phyloP scores from a whole-genome alignment of 2,329 filamentous ascomycete species.

The Thermoascus crustaceus region DNA sequence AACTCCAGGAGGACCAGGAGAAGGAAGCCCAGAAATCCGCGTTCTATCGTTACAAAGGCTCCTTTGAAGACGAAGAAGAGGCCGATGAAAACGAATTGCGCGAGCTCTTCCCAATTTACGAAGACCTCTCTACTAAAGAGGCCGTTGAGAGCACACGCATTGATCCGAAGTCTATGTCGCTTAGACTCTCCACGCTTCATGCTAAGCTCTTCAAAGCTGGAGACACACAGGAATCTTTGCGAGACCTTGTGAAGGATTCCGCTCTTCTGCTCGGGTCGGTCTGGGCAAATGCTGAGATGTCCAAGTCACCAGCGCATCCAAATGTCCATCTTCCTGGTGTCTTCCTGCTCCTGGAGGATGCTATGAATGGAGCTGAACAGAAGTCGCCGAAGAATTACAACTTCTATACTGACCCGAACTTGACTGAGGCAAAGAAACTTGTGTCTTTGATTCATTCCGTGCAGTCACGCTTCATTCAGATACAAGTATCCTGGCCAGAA shows the following conservation, averaged over 20 bases:
- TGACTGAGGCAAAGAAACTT: conserved; percentile 65
- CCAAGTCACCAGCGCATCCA: conserved; percentile 24
- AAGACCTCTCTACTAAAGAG: conserved; percentile 43
- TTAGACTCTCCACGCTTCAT: conserved; percentile 56
- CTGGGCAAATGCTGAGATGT: conserved; percentile 17
- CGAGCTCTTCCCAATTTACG: conserved; percentile 72
- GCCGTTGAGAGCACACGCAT: conserved; percentile 19
- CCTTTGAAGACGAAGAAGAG: conserved; percentile 66
- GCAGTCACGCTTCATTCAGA: conserved; percentile 61
- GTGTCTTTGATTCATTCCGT: conserved; percentile 62
- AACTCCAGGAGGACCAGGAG: conserved; percentile 67
- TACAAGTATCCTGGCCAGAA: conserved; percentile 57
- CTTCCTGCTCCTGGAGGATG: conserved; percentile 57
- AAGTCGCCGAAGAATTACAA: conserved; percentile 55
- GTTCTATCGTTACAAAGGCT: conserved; percentile 76
- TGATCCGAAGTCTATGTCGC: conserved; percentile 48
- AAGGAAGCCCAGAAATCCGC: conserved; percentile 65
- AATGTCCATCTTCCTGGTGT: conserved; percentile 57
- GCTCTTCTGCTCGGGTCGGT: conserved; percentile 27
- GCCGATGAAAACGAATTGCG: conserved; percentile 66
- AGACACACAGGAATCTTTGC: conserved; percentile 22
- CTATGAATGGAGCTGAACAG: conserved; percentile 43
- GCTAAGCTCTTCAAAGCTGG: conserved; percentile 32
- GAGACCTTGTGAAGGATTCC: conserved; percentile 27
- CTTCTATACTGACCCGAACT: conserved; percentile 79